These are phyloP conservation scores for Cystofilobasidium ferigula DNA, from an alignment of 768 basidiomycete species.

Conservation along the genomic window DNA sequence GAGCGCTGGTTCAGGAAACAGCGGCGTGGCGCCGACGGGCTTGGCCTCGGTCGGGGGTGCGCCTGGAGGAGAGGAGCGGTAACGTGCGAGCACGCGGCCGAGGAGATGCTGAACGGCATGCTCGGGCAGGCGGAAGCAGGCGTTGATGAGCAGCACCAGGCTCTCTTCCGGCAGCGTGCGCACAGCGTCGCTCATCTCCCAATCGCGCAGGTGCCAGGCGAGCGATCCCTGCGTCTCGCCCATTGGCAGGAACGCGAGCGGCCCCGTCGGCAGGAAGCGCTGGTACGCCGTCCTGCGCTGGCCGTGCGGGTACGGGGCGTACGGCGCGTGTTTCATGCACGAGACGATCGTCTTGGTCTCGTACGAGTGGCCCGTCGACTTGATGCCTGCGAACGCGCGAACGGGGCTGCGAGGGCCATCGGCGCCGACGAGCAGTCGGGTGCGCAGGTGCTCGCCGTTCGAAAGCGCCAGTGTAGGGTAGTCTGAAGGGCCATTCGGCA, in stretches of 20 bases:
- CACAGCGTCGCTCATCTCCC: constrained; percentile 60
- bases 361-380: constrained; percentile 85
- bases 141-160: constrained; percentile 68
- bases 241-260: constrained; percentile 80
- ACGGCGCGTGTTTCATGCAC: constrained; percentile 57
- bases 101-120: constrained; percentile 30
- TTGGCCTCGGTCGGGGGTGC: constrained; percentile 12
- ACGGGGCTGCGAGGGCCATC: constrained; percentile 95
- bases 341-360: constrained; percentile 81
- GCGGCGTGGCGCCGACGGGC: constrained; percentile 1
- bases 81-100: constrained; percentile 27
- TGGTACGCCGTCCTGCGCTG: constrained; percentile 66
- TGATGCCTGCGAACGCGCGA: constrained; percentile 68
- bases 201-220: constrained; percentile 78
- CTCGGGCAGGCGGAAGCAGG: constrained; percentile 57
- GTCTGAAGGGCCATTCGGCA: neutral
- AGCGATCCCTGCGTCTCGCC: constrained; percentile 60
- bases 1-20: constrained; percentile 1
- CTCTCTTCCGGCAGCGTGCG: constrained; percentile 54
- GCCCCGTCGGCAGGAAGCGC: constrained; percentile 86
- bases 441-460: neutral
- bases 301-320: constrained; percentile 32
- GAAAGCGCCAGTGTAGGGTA: neutral
- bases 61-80: constrained; percentile 3
- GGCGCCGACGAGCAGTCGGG: constrained; percentile 61